Conservation (phyloP, 2,329 filamentous ascomycete genomes). For the Colletotrichum somersetense region DNA sequence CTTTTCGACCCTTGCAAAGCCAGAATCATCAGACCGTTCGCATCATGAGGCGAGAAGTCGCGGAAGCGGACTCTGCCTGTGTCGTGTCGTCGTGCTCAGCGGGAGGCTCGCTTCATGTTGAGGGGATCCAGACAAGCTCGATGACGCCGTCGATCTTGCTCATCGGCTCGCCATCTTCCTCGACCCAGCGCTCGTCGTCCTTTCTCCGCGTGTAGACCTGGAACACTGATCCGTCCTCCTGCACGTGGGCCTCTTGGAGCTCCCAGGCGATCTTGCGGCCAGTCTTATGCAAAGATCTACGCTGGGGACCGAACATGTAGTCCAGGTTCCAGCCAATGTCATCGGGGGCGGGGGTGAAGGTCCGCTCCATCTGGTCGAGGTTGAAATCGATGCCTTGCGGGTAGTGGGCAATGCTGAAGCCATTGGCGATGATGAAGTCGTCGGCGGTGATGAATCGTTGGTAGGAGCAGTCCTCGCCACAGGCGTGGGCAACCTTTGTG, state of each 20-base stretch:
- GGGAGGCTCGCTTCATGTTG: slow-evolving; percentile 34
- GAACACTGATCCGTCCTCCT: slow-evolving; percentile 62
- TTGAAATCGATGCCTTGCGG: slow-evolving; percentile 64
- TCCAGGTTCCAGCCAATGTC: slow-evolving; percentile 65
- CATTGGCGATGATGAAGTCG: slow-evolving; percentile 68
- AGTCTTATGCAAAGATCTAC: slow-evolving; percentile 60
- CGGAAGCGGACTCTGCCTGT: slow-evolving; percentile 4
- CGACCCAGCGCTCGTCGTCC: slow-evolving; percentile 66
- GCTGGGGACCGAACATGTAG: slow-evolving; percentile 64
- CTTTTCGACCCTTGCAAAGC: slow-evolving; percentile 3
- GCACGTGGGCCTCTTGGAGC: slow-evolving; percentile 62
- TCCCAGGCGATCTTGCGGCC: slow-evolving; percentile 68
- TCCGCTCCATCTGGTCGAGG: slow-evolving; percentile 64
- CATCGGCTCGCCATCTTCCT: slow-evolving; percentile 61
- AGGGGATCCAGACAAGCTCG: slow-evolving; percentile 68
- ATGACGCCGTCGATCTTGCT: slow-evolving; percentile 66
- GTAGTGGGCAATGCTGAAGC: slow-evolving; percentile 71
- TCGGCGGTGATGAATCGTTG: slow-evolving; percentile 68
- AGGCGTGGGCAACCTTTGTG: slow-evolving; percentile 69
- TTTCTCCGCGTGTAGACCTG: slow-evolving; percentile 67
- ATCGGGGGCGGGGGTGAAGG: slow-evolving; percentile 62
- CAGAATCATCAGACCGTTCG: slow-evolving; percentile 27
- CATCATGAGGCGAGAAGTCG: slow-evolving; percentile 24
- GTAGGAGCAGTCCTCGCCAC: slow-evolving; percentile 71
- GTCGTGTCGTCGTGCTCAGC: slow-evolving; percentile 37